Percentiles rank a stretch among this genome's conserved stretches.
Conservation (phyloP, 2,329 filamentous ascomycete species). For the Didymella lethalis region DNA sequence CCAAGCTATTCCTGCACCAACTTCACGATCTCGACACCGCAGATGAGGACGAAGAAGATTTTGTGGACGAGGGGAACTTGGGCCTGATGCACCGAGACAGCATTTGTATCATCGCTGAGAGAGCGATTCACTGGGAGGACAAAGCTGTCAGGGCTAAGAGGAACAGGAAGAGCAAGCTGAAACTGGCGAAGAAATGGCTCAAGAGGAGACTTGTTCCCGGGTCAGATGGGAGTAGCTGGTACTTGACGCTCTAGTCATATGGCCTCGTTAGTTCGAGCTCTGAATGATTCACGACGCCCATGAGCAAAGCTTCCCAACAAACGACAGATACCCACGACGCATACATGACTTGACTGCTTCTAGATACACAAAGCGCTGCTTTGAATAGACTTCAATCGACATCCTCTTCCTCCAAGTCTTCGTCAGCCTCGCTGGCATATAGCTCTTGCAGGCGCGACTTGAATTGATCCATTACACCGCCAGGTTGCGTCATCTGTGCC, state of each 20-base stretch:
- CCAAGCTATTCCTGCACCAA: background rate
- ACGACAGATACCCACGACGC: background rate
- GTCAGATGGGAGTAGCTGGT: background rate
- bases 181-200: constrained; percentile 2
- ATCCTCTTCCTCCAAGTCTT: background rate
- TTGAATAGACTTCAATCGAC: background rate
- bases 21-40: background rate
- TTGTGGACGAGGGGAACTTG: background rate
- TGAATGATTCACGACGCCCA: background rate
- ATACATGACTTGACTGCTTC: background rate
- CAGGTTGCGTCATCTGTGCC: background rate
- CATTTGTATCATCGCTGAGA: constrained; percentile 8
- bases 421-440: background rate
- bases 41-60: background rate
- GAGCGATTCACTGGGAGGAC: constrained; percentile 5
- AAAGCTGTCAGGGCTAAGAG: constrained; percentile 2
- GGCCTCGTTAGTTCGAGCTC: background rate
- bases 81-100: constrained; percentile 8
- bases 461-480: background rate
- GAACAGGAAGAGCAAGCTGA: background rate
- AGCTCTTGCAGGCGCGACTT: background rate
- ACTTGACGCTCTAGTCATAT: background rate
- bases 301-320: background rate
- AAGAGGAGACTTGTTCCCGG: background rate
- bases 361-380: background rate